Percentiles rank a stretch among this genome's conserved stretches.
These are phyloP conservation scores for Backusella macrospora DNA, from an alignment of 192 early-diverging fungal genomes.

Conservation along the genomic window DNA sequence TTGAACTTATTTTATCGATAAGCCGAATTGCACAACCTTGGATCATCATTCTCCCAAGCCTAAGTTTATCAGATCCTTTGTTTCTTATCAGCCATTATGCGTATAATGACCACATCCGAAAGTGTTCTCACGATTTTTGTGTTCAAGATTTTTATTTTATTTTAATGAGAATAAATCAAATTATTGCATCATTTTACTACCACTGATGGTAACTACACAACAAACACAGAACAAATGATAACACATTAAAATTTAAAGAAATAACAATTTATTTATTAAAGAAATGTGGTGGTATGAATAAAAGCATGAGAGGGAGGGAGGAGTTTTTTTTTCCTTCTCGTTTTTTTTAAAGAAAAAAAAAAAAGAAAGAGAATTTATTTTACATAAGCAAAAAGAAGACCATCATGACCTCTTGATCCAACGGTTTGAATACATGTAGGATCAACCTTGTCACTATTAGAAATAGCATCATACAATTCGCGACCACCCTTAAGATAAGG, in stretches of 20 bases:
- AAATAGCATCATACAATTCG: not conserved
- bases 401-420: constrained; percentile 6
- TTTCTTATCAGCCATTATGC: too few species aligned
- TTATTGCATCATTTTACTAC: not conserved
- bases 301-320: not conserved
- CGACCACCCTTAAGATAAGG: not conserved
- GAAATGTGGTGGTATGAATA: not conserved
- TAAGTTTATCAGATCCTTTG: too few species aligned
- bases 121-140: not conserved
- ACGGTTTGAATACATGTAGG: not conserved
- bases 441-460: not conserved
- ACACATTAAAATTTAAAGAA: not conserved
- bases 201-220: not conserved
- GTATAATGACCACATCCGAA: too few species aligned
- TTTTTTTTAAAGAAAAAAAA: too few species aligned
- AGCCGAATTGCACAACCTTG: too few species aligned
- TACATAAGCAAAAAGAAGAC: constrained; percentile 5
- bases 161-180: not conserved
- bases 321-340: too few species aligned
- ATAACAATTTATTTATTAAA: not conserved
- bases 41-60: too few species aligned
- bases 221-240: not conserved
- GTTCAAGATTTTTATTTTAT: not conserved
- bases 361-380: not conserved
- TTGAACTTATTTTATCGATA: too few species aligned